Evolutionary conservation across 306 rosid genomes (phyloP), one percentile per base, ranked within the genome.

Genomic region (Pueraria montana): DNA sequence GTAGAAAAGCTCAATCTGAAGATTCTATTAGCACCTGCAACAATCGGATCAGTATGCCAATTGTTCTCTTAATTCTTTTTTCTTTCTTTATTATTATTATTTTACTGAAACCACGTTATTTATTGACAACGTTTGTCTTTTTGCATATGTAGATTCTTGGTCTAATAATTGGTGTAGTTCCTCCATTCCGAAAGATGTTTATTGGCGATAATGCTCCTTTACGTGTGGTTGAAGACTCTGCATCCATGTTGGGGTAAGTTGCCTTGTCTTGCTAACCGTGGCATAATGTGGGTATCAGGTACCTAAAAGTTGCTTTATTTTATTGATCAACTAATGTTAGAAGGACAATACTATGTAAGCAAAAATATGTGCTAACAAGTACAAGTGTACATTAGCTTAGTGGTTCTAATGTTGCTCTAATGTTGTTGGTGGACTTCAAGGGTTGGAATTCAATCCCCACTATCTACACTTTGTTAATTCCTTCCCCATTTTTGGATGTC

Each of bases 201-300:
- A 48, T 87, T 17, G 84, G 87, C 4, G 82, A 77, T 59, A n/a
- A 27, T 27, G 87, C 86, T 66, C 80, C 87, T 21, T 73, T 87
- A n/a, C 76, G 55, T 21, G 84, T 74, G 2, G 27, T 87, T 56
- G 69, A 76, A 74, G 85, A 52, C 55, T 84, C 90, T 40, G 55
- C 64, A 74, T 72, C 82, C 77, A 72, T 81, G 90, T 1, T 87
- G 20, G 90, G 90, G 86, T 84, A 84, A 45, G 86, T 69, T 69
- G 52, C 13, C 4, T 67, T 21, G 0, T 18, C n/a, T 40, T 43
- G 20, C 1, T 67, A n/a, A 18, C 17, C 4, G 8, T 9, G 26
- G 27, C 3, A 4, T 58, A 21, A 58, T 27, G 11, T 63, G 11
- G n/a, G 17, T 24, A 26, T 26, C 43, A 27, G 69, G 21, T 7